Evolutionary conservation across 2,329 filamentous ascomycete genomes (phyloP).

Genomic region (Scedosporium dehoogii): DNA sequence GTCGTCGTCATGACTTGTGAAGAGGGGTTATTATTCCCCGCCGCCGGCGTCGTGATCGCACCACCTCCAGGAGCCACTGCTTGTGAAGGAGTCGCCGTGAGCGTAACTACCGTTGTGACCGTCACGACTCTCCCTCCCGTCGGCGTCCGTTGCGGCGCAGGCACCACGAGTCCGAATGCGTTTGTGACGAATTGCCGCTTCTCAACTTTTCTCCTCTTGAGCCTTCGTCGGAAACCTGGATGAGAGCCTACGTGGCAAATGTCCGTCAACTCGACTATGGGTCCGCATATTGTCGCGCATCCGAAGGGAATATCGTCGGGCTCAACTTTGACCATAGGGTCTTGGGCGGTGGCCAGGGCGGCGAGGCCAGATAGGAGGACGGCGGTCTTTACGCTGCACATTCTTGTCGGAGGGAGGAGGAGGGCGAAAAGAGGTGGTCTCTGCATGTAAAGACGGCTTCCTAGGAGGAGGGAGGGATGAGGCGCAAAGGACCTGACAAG

Average conservation of each 20-base stretch:
- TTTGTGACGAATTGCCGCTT: slow-evolving; percentile 4
- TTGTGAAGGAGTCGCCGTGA: slow-evolving; percentile 2
- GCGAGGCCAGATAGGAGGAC: slow-evolving; percentile 1
- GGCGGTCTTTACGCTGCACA: background rate
- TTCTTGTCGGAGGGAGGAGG: background rate
- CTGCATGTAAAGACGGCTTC: slow-evolving; percentile 1
- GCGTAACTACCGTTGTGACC: slow-evolving; percentile 3
- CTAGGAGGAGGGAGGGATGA: slow-evolving; percentile 5
- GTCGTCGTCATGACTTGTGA: background rate
- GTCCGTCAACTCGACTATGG: slow-evolving; percentile 29
- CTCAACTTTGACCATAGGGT: slow-evolving; percentile 20
- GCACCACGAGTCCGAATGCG: slow-evolving; percentile 5
- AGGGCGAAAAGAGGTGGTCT: background rate
- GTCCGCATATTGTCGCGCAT: slow-evolving; percentile 31
- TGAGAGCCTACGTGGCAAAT: slow-evolving; percentile 20
- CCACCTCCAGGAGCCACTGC: background rate
- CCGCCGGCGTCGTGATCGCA: background rate
- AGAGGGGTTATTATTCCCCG: background rate
- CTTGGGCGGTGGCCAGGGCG: slow-evolving; percentile 19
- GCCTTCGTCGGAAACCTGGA: slow-evolving; percentile 13
- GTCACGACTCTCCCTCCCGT: background rate
- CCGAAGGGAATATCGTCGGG: slow-evolving; percentile 26
- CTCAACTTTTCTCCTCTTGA: slow-evolving; percentile 16
- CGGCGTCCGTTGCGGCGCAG: background rate
- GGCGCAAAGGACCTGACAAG: slow-evolving; percentile 11